Conservation (phyloP, 2,329 filamentous ascomycete genomes). For the Fusarium neocosmosporiellum region DNA sequence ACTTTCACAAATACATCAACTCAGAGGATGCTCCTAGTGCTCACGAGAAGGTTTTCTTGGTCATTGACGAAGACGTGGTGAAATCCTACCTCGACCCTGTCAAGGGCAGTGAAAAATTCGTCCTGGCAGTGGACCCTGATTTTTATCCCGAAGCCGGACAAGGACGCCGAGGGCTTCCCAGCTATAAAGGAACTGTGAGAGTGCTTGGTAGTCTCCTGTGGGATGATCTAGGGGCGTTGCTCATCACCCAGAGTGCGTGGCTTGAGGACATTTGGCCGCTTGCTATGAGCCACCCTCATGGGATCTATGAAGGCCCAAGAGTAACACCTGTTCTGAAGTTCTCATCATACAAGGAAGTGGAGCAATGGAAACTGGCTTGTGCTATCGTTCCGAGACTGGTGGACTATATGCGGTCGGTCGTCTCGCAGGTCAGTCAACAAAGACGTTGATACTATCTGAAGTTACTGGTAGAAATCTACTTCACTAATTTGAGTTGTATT, state of each 20-base stretch:
- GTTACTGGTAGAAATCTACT: background rate
- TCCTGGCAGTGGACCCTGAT: slow-evolving; percentile 30
- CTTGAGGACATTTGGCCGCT: slow-evolving; percentile 38
- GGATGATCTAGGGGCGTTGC: slow-evolving; percentile 43
- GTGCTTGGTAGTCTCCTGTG: slow-evolving; percentile 40
- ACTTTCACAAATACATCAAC: slow-evolving; percentile 4
- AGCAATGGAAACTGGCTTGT: slow-evolving; percentile 14
- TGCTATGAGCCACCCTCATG: slow-evolving; percentile 30
- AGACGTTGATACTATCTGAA: background rate
- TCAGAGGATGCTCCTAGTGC: background rate
- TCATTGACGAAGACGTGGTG: slow-evolving; percentile 39
- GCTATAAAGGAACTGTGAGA: slow-evolving; percentile 35
- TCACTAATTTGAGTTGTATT: background rate
- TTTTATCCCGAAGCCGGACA: background rate
- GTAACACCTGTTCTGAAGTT: slow-evolving; percentile 13
- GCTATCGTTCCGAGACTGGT: slow-evolving; percentile 9
- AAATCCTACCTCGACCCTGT: slow-evolving; percentile 38
- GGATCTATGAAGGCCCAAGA: slow-evolving; percentile 29
- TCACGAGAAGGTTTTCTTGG: slow-evolving; percentile 21
- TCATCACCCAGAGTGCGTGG: slow-evolving; percentile 43
- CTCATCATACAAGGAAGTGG: background rate
- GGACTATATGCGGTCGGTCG: no score
- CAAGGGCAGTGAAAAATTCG: slow-evolving; percentile 11
- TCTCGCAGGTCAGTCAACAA: no score
- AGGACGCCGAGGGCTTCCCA: slow-evolving; percentile 10